Evolutionary conservation across 164 flowering plant genomes (phyloP), one percentile per base, ranked within the genome.

Genomic region (Malania oleifera): DNA sequence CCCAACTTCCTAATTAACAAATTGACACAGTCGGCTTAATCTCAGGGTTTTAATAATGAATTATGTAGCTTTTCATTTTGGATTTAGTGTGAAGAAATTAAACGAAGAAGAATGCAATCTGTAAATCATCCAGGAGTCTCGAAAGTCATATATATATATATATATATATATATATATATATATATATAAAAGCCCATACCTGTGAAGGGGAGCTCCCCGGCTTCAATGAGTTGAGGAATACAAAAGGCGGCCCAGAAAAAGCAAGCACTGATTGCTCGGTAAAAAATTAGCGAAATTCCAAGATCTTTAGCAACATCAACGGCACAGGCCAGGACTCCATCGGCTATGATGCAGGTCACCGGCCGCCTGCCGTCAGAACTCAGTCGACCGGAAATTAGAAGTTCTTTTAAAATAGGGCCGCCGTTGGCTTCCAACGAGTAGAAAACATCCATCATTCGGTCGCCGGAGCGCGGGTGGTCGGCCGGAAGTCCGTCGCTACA

Each of bases 401-500:
- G 22, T 47, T 70, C 66, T 8, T 56, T 46, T 10, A 75, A 40
- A 2, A 65, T 45, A 7, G 67, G 68, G 52, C 63, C 56, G 0
- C 70, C 50, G 28, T 19, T 23, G 20, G 28, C 3, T 14, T 50
- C 19, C 18, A 70, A 23, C 0, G 72, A 56, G 10, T 66, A 52
- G n/a, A 62, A 60, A 1, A 72, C 40, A 10, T 73, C 65, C 0
- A 52, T 18, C 8, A 71, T 44, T 18, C 9, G 22, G 25, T 23
- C 65, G 5, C 64, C 75, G 8, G 67, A 44, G 49, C 73, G 68
- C 2, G 73, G 64, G 37, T 73, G 52, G 34, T 67, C 65, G 2
- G n/a, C 10, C 1, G 69, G 69, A 7, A 78, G 72, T 2, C 80
- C 80, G 41, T 73, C 80, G 45, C 74, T 23, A 29, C 73, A 68